A percentile compares a stretch with the other conserved stretches of the same genome.
These are phyloP conservation scores for Tillandsia fasciculata DNA, from an alignment of 176 grass and related monocot species.

Conservation along the genomic window DNA sequence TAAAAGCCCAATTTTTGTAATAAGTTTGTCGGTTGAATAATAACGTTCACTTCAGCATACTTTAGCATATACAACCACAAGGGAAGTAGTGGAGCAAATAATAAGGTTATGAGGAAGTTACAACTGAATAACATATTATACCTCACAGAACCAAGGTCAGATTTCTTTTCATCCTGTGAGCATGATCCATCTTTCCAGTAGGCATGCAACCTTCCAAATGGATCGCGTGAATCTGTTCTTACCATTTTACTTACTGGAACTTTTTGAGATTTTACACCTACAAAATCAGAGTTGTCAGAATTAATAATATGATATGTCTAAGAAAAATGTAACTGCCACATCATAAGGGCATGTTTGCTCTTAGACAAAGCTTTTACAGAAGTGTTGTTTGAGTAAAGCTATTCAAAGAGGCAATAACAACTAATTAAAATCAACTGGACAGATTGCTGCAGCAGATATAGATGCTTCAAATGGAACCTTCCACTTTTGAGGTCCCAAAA, in stretches of 20 bases:
- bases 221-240: constrained; percentile 73
- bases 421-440: too few species aligned
- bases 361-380: too few species aligned
- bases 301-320: background rate
- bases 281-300: constrained; percentile 9
- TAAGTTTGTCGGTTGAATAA: too few species aligned
- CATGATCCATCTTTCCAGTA: constrained; percentile 56
- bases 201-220: constrained; percentile 76
- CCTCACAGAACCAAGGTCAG: constrained; percentile 70
- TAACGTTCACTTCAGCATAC: too few species aligned
- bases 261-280: constrained; percentile 70
- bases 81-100: constrained; percentile 1
- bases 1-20: too few species aligned
- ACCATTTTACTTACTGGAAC: constrained; percentile 65
- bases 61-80: background rate
- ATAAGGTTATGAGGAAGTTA: constrained; percentile 1
- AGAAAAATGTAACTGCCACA: background rate
- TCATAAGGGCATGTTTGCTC: background rate
- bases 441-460: too few species aligned
- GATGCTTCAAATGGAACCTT: too few species aligned
- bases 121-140: constrained; percentile 25
- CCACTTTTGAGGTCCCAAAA: too few species aligned
- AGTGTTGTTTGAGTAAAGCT: too few species aligned
- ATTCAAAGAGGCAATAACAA: too few species aligned
- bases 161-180: constrained; percentile 66